Evolutionary conservation across 306 rosid genomes (phyloP).

Genomic region (Dryas alaskensis): DNA sequence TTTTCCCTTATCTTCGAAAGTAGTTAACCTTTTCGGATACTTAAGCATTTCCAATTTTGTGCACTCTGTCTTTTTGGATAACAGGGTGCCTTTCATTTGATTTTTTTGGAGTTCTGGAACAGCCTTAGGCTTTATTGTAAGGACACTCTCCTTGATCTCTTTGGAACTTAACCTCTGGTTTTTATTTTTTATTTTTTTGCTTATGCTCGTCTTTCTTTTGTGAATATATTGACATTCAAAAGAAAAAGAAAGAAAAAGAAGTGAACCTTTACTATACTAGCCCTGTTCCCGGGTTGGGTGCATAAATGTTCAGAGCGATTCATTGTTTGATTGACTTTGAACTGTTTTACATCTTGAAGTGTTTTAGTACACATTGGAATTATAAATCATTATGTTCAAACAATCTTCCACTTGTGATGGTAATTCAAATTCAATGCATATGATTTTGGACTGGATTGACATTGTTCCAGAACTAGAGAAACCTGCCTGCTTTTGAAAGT

Average conservation of each 20-base stretch:
- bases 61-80: not conserved
- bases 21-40: too few species aligned
- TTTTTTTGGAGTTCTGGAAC: not conserved
- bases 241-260: not conserved
- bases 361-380: not conserved
- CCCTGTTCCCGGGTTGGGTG: not conserved
- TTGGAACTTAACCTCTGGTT: not conserved
- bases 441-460: not conserved
- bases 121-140: not conserved
- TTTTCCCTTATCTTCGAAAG: too few species aligned
- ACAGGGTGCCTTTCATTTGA: not conserved
- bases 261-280: not conserved
- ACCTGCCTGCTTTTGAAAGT: not conserved
- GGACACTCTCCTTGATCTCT: not conserved
- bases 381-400: not conserved
- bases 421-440: not conserved
- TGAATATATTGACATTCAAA: not conserved
- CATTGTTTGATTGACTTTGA: not conserved
- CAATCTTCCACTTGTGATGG: not conserved
- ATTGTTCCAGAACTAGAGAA: not conserved
- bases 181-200: constrained; percentile 17
- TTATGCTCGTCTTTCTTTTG: not conserved
- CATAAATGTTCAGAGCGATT: not conserved
- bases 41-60: too few species aligned
- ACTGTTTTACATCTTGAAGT: not conserved